These are phyloP conservation scores for Sclerotinia minor DNA, from an alignment of 2,329 filamentous ascomycete species.

Conservation along the genomic window DNA sequence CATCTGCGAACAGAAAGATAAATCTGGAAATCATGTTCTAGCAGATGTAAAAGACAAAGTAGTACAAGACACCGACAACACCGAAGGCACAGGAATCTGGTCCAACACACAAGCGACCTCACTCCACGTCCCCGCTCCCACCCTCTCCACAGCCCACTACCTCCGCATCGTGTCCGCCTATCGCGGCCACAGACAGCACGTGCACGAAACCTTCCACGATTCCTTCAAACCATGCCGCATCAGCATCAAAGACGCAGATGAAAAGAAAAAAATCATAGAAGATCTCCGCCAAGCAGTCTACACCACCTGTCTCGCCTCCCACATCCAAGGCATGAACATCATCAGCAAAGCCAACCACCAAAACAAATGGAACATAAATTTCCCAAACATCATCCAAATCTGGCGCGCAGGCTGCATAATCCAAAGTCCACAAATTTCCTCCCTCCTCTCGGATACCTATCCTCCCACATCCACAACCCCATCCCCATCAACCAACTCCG, in stretches of 20 bases:
- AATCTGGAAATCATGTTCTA: slow-evolving; percentile 50
- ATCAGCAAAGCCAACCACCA: slow-evolving; percentile 59
- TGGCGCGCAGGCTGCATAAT: slow-evolving; percentile 74
- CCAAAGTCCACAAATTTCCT: slow-evolving; percentile 63
- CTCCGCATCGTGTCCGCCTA: slow-evolving; percentile 58
- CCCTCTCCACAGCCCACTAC: slow-evolving; percentile 60
- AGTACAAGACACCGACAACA: slow-evolving; percentile 65
- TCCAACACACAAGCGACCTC: slow-evolving; percentile 60
- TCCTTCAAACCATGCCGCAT: slow-evolving; percentile 30
- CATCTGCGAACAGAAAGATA: slow-evolving; percentile 55
- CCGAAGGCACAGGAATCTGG: slow-evolving; percentile 69
- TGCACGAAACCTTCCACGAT: slow-evolving; percentile 45
- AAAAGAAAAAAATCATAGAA: slow-evolving; percentile 48
- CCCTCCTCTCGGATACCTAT: slow-evolving; percentile 54
- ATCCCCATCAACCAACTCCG: slow-evolving; percentile 42
- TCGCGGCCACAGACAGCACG: slow-evolving; percentile 53
- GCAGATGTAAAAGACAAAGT: slow-evolving; percentile 57
- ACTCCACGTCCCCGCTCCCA: slow-evolving; percentile 64
- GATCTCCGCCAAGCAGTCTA: slow-evolving; percentile 62
- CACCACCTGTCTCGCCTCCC: slow-evolving; percentile 59
- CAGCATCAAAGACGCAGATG: background rate
- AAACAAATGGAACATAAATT: slow-evolving; percentile 60
- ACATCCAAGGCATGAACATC: slow-evolving; percentile 65
- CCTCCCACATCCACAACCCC: slow-evolving; percentile 34
- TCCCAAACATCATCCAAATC: slow-evolving; percentile 55